Conservation (phyloP, 805 yeast species). For the Wickerhamomyces rabaulensis region DNA sequence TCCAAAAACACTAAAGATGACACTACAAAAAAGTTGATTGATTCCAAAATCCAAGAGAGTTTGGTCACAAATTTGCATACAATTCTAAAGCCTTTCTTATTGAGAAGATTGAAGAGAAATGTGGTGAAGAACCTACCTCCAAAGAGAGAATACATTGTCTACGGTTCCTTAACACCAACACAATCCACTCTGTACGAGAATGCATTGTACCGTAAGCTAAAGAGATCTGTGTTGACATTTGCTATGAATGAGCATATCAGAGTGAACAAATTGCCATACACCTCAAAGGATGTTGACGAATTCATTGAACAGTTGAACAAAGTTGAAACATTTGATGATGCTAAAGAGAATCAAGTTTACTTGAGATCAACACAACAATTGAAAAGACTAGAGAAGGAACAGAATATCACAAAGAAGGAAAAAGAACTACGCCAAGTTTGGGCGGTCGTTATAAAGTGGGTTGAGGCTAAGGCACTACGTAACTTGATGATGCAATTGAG, state of each 20-base stretch:
- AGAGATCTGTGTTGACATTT: constrained; percentile 38
- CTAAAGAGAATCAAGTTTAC: constrained; percentile 5
- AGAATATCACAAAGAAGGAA: constrained; percentile 5
- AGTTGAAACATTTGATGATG: constrained; percentile 10
- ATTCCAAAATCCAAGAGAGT: constrained; percentile 50
- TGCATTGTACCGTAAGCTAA: constrained; percentile 42
- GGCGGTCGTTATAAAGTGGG: constrained; percentile 29
- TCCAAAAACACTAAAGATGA: constrained; percentile 28
- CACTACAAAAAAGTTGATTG: constrained; percentile 45
- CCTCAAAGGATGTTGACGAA: constrained; percentile 31
- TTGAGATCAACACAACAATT: constrained; percentile 9
- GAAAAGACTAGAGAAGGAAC: neutral
- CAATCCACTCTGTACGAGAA: constrained; percentile 62
- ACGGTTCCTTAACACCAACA: constrained; percentile 55
- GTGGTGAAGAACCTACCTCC: constrained; percentile 74
- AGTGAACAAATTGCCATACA: constrained; percentile 28
- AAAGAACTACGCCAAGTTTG: constrained; percentile 10
- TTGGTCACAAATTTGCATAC: constrained; percentile 77
- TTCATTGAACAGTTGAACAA: constrained; percentile 13
- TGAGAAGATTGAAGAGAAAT: constrained; percentile 74
- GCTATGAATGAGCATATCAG: constrained; percentile 47
- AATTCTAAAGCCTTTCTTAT: constrained; percentile 79
- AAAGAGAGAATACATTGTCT: constrained; percentile 82
- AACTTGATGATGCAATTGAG: constrained; percentile 82
- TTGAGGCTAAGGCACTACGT: constrained; percentile 49